Percentiles rank a stretch among this genome's conserved stretches.
These are phyloP conservation scores for Cucumis hystrix DNA, from an alignment of 306 rosid species.

Conservation along the genomic window DNA sequence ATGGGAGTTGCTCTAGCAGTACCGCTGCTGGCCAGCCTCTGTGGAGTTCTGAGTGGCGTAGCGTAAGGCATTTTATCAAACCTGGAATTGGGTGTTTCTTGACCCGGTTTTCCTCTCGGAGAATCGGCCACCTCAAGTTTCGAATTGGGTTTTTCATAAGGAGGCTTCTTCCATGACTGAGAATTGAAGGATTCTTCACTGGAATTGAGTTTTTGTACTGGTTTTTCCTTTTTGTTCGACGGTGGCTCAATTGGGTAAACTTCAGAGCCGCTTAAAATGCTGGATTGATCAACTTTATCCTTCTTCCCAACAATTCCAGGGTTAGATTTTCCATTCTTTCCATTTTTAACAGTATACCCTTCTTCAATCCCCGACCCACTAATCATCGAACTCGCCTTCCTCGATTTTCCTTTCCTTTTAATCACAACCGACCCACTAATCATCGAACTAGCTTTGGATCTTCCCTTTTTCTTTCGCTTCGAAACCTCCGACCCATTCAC, in stretches of 20 bases:
- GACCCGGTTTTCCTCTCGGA: not conserved
- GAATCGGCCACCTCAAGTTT: not conserved
- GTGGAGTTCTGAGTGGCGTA: slow-evolving; percentile 4
- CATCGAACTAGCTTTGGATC: slow-evolving; percentile 22
- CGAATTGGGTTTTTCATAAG: not conserved
- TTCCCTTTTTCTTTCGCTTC: slow-evolving; percentile 6
- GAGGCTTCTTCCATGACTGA: not conserved
- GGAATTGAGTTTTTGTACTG: not conserved
- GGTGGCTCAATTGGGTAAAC: not conserved
- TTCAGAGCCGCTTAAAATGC: slow-evolving; percentile 13
- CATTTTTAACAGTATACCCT: not conserved
- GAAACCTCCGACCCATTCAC: slow-evolving; percentile 21
- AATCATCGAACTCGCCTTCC: slow-evolving; percentile 8
- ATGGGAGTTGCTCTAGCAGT: slow-evolving; percentile 2
- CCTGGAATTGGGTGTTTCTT: not conserved
- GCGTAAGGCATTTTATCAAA: not conserved
- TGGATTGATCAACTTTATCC: not conserved
- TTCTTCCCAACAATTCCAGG: not conserved
- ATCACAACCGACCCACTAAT: slow-evolving; percentile 21
- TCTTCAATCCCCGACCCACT: slow-evolving; percentile 18
- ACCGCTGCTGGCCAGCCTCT: not conserved
- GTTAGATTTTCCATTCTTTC: slow-evolving; percentile 3
- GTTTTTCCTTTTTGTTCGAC: slow-evolving; percentile 5
- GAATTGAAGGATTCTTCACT: not conserved
- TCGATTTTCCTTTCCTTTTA: slow-evolving; percentile 11